Conservation (phyloP, 140 eudicot species). For the Flaveria floridana region DNA sequence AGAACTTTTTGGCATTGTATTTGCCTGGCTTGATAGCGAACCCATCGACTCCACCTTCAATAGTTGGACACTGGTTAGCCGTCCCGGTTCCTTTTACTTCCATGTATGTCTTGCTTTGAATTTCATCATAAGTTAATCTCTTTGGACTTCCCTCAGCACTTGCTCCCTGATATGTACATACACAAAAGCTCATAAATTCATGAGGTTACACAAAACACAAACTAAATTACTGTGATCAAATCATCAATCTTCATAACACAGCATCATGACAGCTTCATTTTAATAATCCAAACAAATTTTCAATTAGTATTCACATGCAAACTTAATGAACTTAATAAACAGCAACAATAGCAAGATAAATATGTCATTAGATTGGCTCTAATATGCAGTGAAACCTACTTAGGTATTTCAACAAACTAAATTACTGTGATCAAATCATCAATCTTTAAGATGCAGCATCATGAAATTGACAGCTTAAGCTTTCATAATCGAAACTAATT, state of each 20-base stretch:
- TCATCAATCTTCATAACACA: neutral
- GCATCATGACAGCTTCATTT: neutral
- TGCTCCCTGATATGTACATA: slow-evolving; percentile 60
- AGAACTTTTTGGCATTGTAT: slow-evolving; percentile 82
- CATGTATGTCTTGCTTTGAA: slow-evolving; percentile 89
- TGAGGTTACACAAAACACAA: neutral
- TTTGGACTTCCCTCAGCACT: slow-evolving; percentile 80
- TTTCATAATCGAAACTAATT: neutral
- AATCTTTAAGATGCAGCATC: neutral
- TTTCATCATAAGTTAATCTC: slow-evolving; percentile 78
- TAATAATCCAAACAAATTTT: neutral
- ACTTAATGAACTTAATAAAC: neutral
- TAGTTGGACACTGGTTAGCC: slow-evolving; percentile 95
- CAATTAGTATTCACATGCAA: neutral
- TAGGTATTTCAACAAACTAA: neutral
- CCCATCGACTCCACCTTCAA: slow-evolving; percentile 64
- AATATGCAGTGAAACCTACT: neutral
- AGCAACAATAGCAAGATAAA: neutral
- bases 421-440: neutral
- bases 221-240: neutral
- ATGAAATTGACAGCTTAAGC: neutral
- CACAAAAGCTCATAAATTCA: neutral
- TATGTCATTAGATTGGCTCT: neutral
- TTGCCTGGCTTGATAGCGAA: slow-evolving; percentile 79
- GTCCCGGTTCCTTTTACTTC: slow-evolving; percentile 97